A percentile compares a stretch with the other conserved stretches of the same genome.
Conservation (phyloP, 106 monocot genomes). For the Agapanthus africanus region DNA sequence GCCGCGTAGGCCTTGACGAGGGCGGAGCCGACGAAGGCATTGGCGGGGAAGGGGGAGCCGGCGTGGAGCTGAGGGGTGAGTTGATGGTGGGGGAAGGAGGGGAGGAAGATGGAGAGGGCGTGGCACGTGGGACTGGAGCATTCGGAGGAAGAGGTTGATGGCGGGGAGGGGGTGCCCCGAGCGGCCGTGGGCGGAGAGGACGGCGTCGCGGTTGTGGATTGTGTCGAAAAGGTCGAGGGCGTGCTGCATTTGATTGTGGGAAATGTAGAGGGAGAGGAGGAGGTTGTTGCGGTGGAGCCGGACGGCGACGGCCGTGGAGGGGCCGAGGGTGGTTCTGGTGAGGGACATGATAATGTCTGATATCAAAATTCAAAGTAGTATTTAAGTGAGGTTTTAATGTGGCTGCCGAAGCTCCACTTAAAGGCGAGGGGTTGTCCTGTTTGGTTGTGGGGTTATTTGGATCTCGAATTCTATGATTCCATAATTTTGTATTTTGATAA, state of each 20-base stretch:
- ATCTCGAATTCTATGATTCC: too few species aligned
- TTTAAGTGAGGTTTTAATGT: too few species aligned
- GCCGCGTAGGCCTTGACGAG: conserved; percentile 21
- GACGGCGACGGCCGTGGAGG: conserved; percentile 10
- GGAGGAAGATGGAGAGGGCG: conserved; percentile 21
- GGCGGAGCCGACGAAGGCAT: conserved; percentile 24
- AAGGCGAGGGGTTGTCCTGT: too few species aligned
- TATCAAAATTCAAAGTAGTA: too few species aligned
- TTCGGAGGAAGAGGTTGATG: conserved; percentile 19
- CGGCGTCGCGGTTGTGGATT: conserved; percentile 16
- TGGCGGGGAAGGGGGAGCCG: conserved; percentile 10
- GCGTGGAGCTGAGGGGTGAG: conserved; percentile 24
- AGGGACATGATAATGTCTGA: too few species aligned
- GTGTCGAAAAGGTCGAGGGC: conserved; percentile 21
- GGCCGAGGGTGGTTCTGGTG: background rate
- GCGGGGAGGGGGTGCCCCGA: conserved; percentile 7
- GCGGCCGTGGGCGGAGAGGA: conserved; percentile 23
- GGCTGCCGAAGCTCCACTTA: too few species aligned
- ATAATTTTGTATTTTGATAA: too few species aligned
- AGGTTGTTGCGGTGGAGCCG: conserved; percentile 14
- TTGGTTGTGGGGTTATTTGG: too few species aligned
- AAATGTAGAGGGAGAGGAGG: conserved; percentile 12
- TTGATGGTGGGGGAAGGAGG: conserved; percentile 8
- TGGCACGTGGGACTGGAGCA: conserved; percentile 29
- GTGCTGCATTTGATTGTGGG: background rate